Percentiles rank a stretch among this genome's conserved stretches.
These are phyloP conservation scores for Panicum miliaceum DNA, from an alignment of 176 grass and related monocot species.

Conservation along the genomic window DNA sequence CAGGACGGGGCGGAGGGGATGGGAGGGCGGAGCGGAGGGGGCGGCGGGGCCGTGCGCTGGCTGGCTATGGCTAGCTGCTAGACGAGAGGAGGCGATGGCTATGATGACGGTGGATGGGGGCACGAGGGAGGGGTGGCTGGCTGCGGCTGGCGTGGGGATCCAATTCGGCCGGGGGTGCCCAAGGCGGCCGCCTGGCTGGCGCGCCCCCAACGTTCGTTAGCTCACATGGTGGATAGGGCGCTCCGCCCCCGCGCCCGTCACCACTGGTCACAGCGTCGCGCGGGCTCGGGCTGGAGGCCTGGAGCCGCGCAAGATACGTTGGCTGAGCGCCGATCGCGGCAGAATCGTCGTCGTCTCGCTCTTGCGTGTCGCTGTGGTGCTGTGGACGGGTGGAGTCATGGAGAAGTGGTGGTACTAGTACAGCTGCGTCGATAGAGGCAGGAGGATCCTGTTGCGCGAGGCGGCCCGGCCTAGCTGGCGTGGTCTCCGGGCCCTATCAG, in stretches of 20 bases:
- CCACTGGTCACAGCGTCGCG: constrained; percentile 12
- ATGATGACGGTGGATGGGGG: constrained; percentile 36
- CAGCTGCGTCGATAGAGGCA: constrained; percentile 36
- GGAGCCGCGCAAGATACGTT: constrained; percentile 7
- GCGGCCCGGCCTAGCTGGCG: not conserved
- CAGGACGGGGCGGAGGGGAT: constrained; percentile 16
- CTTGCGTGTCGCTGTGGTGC: not conserved
- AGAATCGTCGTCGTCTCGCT: not conserved
- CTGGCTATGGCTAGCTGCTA: constrained; percentile 16
- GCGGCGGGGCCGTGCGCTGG: constrained; percentile 30
- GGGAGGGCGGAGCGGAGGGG: constrained; percentile 19
- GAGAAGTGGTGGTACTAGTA: not conserved
- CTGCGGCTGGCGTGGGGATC: constrained; percentile 12
- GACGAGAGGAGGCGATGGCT: constrained; percentile 21
- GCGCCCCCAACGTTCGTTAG: constrained; percentile 5
- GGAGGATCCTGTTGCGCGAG: constrained; percentile 7
- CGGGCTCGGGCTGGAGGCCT: not conserved
- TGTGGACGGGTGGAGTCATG: not conserved
- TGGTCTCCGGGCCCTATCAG: constrained; percentile 19
- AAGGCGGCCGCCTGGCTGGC: not conserved
- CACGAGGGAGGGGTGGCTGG: constrained; percentile 31
- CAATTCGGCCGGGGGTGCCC: not conserved
- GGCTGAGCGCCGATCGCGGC: not conserved
- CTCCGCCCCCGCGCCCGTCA: constrained; percentile 6
- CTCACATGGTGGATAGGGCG: constrained; percentile 46